These are phyloP conservation scores for Stenocarpella maydis DNA, from an alignment of 2,329 filamentous ascomycete species.

Conservation along the genomic window DNA sequence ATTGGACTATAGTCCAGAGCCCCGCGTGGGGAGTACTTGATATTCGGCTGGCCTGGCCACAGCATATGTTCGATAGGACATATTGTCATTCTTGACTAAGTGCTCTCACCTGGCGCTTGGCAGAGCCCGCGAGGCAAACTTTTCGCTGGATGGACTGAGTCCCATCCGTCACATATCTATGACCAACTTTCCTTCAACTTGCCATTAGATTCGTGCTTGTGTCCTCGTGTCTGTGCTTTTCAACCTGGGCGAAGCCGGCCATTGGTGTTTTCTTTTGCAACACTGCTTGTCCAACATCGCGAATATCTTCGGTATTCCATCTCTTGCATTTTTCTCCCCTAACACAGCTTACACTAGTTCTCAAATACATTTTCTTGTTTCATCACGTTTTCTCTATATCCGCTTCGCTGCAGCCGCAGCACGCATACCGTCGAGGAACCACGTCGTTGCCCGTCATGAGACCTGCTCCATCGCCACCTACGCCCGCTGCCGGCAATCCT, in stretches of 20 bases:
- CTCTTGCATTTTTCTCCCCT: neutral
- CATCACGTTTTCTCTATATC: too few relatives aligned
- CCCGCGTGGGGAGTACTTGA: neutral
- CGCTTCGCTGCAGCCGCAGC: neutral
- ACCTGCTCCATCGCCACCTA: neutral
- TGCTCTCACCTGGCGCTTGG: neutral
- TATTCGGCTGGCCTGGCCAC: neutral
- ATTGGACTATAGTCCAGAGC: neutral
- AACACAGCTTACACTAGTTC: neutral
- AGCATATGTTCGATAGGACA: slow-evolving; percentile 21
- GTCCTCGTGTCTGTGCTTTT: slow-evolving; percentile 5
- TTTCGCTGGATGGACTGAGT: neutral
- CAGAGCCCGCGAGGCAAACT: neutral
- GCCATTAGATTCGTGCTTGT: neutral
- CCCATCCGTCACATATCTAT: slow-evolving; percentile 2
- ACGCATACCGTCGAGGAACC: neutral
- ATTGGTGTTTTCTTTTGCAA: neutral
- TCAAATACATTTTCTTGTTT: neutral
- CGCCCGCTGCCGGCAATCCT: slow-evolving; percentile 22
- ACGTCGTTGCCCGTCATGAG: slow-evolving; percentile 14
- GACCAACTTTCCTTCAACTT: neutral
- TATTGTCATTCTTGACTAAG: neutral
- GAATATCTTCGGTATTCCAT: neutral
- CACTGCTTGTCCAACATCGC: slow-evolving; percentile 16
- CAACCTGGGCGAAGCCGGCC: neutral